Evolutionary conservation across 306 rosid species (phyloP).

Genomic region (Cucumis cinereus): DNA sequence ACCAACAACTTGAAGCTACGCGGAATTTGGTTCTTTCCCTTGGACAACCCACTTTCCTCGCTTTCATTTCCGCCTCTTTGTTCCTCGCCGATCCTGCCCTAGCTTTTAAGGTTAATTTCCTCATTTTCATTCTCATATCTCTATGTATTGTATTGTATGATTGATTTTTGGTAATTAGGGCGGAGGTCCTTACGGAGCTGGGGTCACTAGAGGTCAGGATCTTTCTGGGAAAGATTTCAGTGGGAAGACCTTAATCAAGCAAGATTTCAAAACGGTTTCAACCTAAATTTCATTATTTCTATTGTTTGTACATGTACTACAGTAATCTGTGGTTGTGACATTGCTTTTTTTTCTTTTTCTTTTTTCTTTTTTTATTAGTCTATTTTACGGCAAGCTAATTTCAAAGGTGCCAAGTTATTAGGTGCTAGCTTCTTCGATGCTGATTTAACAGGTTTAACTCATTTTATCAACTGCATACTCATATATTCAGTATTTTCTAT

Average conservation of each 20-base stretch:
- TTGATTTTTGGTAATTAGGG: slow-evolving; percentile 29
- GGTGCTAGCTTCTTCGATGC: slow-evolving; percentile 97
- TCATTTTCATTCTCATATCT: neutral
- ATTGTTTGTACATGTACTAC: neutral
- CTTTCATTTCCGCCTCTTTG: slow-evolving; percentile 63
- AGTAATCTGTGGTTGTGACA: neutral
- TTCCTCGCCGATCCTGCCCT: slow-evolving; percentile 60
- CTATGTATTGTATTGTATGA: neutral
- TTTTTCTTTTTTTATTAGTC: slow-evolving; percentile 26
- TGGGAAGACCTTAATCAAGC: slow-evolving; percentile 75
- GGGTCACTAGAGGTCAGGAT: slow-evolving; percentile 92
- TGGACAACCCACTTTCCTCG: slow-evolving; percentile 37
- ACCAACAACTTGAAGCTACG: slow-evolving; percentile 22
- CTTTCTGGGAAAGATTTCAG: slow-evolving; percentile 79
- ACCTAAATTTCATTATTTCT: neutral
- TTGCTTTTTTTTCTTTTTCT: neutral
- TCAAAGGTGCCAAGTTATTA: slow-evolving; percentile 72
- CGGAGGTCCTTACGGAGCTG: slow-evolving; percentile 87
- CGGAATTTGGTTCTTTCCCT: slow-evolving; percentile 20
- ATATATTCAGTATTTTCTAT: neutral
- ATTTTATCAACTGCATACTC: no score
- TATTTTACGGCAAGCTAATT: slow-evolving; percentile 72
- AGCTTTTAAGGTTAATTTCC: slow-evolving; percentile 50
- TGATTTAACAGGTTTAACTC: slow-evolving; percentile 62
- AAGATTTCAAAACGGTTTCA: slow-evolving; percentile 89